phyloP scores from a whole-genome alignment of 495 filamentous ascomycete species.

The Hypoxylon lenormandii region DNA sequence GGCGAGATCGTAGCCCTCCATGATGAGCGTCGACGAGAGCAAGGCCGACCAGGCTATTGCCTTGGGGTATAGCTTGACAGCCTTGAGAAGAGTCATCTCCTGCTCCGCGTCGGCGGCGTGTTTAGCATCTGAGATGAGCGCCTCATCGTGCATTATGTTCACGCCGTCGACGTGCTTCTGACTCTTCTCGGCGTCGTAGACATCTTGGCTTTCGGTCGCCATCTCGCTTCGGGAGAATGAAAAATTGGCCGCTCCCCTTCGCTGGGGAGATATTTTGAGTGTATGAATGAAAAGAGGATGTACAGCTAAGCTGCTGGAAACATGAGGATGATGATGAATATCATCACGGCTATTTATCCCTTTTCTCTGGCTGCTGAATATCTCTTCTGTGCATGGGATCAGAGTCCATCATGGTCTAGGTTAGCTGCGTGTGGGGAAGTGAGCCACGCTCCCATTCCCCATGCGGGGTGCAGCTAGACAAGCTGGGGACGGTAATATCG shows the following conservation, averaged over 20 bases:
- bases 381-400: neutral
- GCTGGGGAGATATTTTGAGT: neutral
- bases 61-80: conserved; percentile 60
- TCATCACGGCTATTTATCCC: conserved; percentile 28
- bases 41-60: conserved; percentile 64
- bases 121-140: conserved; percentile 47
- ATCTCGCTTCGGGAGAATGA: conserved; percentile 15
- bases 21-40: conserved; percentile 64
- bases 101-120: conserved; percentile 54
- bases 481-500: conserved; percentile 17
- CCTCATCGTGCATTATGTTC: conserved; percentile 21
- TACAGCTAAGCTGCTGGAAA: neutral
- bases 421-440: conserved; percentile 34
- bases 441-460: neutral
- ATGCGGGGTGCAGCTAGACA: conserved; percentile 34
- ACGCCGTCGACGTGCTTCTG: conserved; percentile 18
- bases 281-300: conserved; percentile 1
- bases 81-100: conserved; percentile 55
- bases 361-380: neutral
- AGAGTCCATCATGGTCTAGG: conserved; percentile 11
- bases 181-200: conserved; percentile 7
- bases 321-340: conserved; percentile 1
- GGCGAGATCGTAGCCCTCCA: conserved; percentile 69
- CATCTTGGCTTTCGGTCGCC: conserved; percentile 23
- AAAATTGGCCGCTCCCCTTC: neutral